These are phyloP conservation scores for Viola odorata DNA, from an alignment of 345 rosid species.

Conservation along the genomic window DNA sequence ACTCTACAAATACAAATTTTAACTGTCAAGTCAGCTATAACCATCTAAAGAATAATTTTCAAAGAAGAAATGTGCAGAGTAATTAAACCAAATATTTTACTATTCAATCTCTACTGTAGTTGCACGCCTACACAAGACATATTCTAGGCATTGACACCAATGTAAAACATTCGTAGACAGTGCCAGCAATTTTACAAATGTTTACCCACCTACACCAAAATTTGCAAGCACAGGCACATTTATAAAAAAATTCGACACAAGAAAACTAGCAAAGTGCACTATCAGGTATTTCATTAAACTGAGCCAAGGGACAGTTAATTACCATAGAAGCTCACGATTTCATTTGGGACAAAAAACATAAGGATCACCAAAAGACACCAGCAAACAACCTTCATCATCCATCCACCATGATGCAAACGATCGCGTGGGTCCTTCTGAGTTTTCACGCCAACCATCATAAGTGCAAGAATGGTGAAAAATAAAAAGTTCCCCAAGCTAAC, in stretches of 20 bases:
- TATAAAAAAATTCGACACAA: background rate
- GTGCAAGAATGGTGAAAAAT: conserved; percentile 72
- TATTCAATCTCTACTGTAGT: no score
- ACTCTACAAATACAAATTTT: conserved; percentile 42
- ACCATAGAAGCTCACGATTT: conserved; percentile 86
- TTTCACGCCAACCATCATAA: conserved; percentile 88
- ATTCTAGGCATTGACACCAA: no score
- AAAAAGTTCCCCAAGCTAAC: conserved; percentile 96
- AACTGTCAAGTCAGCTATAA: conserved; percentile 1
- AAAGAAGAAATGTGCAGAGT: background rate
- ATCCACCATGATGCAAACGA: conserved; percentile 92
- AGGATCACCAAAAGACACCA: conserved; percentile 88
- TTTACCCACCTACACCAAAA: no score
- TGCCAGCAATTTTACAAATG: no score
- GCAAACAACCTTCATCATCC: conserved; percentile 91
- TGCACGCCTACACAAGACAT: no score
- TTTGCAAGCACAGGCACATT: no score
- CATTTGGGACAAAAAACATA: conserved; percentile 95
- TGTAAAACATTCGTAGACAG: no score
- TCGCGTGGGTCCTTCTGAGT: conserved; percentile 97
- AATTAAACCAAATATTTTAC: no score
- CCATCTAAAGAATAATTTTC: background rate
- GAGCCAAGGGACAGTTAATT: conserved; percentile 9
- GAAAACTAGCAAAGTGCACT: background rate
- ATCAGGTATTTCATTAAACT: background rate